These are phyloP conservation scores for Parasarocladium wereldwijsianum DNA, from an alignment of 2,329 filamentous ascomycete genomes.

Conservation along the genomic window DNA sequence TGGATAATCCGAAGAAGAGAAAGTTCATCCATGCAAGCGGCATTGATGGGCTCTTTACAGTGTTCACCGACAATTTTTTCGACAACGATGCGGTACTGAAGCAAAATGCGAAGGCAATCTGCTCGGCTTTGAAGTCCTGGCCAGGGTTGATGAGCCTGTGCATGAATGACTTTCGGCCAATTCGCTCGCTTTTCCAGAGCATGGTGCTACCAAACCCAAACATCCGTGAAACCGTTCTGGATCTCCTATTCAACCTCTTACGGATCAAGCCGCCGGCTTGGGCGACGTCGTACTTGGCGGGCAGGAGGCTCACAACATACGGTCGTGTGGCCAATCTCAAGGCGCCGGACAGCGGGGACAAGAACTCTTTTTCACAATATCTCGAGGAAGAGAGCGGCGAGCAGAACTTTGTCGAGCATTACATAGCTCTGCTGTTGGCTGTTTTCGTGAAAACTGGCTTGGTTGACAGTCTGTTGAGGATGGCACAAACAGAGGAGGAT, in stretches of 20 bases:
- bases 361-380: conserved; percentile 33
- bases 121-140: conserved; percentile 86
- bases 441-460: conserved; percentile 74
- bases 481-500: conserved; percentile 54
- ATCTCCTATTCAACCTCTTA: conserved; percentile 65
- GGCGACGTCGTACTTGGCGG: conserved; percentile 91
- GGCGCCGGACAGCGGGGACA: conserved; percentile 34
- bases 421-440: conserved; percentile 75
- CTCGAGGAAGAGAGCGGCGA: conserved; percentile 54
- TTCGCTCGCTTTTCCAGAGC: conserved; percentile 61
- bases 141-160: conserved; percentile 77
- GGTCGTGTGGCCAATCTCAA: conserved; percentile 83
- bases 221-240: conserved; percentile 65
- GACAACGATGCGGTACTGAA: conserved; percentile 52
- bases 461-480: conserved; percentile 42
- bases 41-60: conserved; percentile 76
- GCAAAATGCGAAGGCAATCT: conserved; percentile 82
- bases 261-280: conserved; percentile 84
- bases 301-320: conserved; percentile 84
- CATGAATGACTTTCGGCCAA: conserved; percentile 74
- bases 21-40: conserved; percentile 78
- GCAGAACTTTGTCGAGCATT: conserved; percentile 85
- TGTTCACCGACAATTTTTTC: conserved; percentile 71
- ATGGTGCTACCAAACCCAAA: conserved; percentile 40
- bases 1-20: conserved; percentile 70